phyloP scores from a whole-genome alignment of 441 rosid species.

The Breynia disticha region DNA sequence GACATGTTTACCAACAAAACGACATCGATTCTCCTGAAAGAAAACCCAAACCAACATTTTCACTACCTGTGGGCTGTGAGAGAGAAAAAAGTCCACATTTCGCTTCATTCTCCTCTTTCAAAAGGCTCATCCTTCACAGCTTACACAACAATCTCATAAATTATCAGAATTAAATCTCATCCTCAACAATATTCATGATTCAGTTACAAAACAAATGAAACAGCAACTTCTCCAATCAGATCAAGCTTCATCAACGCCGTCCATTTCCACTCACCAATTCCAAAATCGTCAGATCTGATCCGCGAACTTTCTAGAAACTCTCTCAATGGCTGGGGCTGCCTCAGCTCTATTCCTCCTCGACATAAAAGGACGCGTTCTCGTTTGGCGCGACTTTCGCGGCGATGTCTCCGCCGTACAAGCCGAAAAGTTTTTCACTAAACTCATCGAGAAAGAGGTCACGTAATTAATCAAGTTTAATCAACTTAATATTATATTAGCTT shows the following conservation, averaged over 20 bases:
- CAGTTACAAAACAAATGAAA: neutral
- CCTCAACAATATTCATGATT: neutral
- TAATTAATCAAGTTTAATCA: too few species aligned
- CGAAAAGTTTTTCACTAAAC: constrained; percentile 93
- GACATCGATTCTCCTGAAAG: too few species aligned
- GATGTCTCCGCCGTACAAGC: constrained; percentile 88
- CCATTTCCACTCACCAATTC: neutral
- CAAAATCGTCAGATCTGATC: constrained; percentile 17
- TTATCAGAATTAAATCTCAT: too few species aligned
- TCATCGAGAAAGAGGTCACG: constrained; percentile 84
- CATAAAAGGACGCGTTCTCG: constrained; percentile 88
- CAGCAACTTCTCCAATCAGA: neutral
- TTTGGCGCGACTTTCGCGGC: constrained; percentile 98
- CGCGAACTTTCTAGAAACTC: neutral
- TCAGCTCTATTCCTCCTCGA: constrained; percentile 96
- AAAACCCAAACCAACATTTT: too few species aligned
- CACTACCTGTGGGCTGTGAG: too few species aligned
- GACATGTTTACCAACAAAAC: too few species aligned
- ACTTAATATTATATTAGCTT: too few species aligned
- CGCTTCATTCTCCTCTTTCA: too few species aligned
- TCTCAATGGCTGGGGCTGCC: constrained; percentile 78
- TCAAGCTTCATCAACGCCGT: neutral
- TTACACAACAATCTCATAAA: too few species aligned
- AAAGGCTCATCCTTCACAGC: too few species aligned
- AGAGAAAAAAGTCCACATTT: too few species aligned